Conservation (phyloP, 1,284 basidiomycete genomes). For the Polyporus tsugae region DNA sequence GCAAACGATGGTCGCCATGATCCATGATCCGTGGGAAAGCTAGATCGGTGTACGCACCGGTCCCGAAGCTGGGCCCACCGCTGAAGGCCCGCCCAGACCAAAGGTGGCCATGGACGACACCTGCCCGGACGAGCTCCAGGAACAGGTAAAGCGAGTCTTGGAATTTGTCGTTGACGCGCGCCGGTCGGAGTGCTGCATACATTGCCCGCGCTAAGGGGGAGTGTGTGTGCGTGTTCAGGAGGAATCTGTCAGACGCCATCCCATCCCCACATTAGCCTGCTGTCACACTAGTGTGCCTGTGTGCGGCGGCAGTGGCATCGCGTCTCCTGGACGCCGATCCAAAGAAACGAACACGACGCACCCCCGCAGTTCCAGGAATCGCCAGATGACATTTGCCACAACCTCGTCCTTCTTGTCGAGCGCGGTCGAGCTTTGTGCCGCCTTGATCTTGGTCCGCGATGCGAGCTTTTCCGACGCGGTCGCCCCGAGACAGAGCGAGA, state of each 20-base stretch:
- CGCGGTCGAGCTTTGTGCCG: slow-evolving; percentile 48
- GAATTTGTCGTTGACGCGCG: slow-evolving; percentile 96
- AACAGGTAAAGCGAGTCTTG: slow-evolving; percentile 96
- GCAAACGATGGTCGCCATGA: slow-evolving; percentile 32
- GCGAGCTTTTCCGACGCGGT: slow-evolving; percentile 84
- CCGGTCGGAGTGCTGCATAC: slow-evolving; percentile 79
- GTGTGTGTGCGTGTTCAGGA: slow-evolving; percentile 89
- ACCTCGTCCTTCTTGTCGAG: slow-evolving; percentile 99
- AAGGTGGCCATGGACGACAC: slow-evolving; percentile 93
- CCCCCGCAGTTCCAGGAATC: slow-evolving; percentile 96
- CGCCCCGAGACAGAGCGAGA: slow-evolving; percentile 93
- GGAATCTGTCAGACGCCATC: slow-evolving; percentile 64
- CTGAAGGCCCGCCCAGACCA: slow-evolving; percentile 92
- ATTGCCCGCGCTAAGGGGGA: slow-evolving; percentile 92
- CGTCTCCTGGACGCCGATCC: slow-evolving; percentile 16
- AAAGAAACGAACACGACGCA: slow-evolving; percentile 45
- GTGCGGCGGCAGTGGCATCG: slow-evolving; percentile 15
- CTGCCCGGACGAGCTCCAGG: slow-evolving; percentile 92
- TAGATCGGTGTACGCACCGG: slow-evolving; percentile 58
- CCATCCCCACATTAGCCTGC: slow-evolving; percentile 25
- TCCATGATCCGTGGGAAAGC: slow-evolving; percentile 38
- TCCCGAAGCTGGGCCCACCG: slow-evolving; percentile 95
- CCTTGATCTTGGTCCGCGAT: slow-evolving; percentile 74
- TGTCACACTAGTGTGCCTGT: slow-evolving; percentile 18
- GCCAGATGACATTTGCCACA: slow-evolving; percentile 98